These are phyloP conservation scores for Saccharomycopsis sp. DNA, from an alignment of 805 yeast genomes.

Conservation along the genomic window DNA sequence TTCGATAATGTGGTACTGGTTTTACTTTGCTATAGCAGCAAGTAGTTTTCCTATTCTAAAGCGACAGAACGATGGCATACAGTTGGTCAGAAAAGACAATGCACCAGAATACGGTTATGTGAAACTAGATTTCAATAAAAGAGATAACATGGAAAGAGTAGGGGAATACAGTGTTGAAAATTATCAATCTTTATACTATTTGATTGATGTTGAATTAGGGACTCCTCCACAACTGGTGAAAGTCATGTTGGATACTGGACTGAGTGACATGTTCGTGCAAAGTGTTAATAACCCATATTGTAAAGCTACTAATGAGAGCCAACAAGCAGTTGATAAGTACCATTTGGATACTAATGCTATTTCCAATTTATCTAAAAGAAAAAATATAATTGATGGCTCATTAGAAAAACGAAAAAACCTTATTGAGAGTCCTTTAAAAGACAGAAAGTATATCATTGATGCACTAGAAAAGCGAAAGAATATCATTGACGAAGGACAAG, in stretches of 20 bases:
- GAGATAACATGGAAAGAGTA: too few species aligned
- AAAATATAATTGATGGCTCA: conserved; percentile 1
- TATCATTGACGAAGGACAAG: neutral
- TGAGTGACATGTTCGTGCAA: conserved; percentile 64
- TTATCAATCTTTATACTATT: conserved; percentile 8
- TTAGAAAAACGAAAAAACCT: conserved; percentile 15
- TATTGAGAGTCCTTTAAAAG: conserved; percentile 1
- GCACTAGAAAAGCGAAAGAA: conserved; percentile 12
- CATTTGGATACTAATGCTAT: too few species aligned
- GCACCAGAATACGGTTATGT: too few species aligned
- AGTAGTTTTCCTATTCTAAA: too few species aligned
- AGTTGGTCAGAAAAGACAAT: too few species aligned
- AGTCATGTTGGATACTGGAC: conserved; percentile 68
- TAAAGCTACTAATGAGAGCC: conserved; percentile 19
- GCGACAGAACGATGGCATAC: too few species aligned
- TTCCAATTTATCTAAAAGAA: neutral
- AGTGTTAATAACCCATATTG: conserved; percentile 43
- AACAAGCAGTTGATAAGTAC: neutral
- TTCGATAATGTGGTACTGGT: too few species aligned
- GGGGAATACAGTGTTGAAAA: conserved; percentile 1
- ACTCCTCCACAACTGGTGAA: conserved; percentile 46
- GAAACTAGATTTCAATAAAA: too few species aligned
- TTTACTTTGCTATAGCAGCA: too few species aligned
- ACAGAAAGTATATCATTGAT: conserved; percentile 13
- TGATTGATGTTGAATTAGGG: conserved; percentile 42